Evolutionary conservation across 164 flowering plant species (phyloP).

Genomic region (Umbilicus rupestris): DNA sequence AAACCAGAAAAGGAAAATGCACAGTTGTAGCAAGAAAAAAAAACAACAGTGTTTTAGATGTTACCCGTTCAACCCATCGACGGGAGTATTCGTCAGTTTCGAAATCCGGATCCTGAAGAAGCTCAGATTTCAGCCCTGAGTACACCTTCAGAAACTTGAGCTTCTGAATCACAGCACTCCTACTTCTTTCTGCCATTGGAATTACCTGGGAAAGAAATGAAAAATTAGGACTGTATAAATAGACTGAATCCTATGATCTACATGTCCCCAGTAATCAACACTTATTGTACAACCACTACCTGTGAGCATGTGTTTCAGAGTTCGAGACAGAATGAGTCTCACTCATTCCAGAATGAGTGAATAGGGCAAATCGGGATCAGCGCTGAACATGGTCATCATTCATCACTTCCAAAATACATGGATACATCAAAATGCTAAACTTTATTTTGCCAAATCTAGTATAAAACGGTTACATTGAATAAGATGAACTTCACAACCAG

Average conservation of each 20-base stretch:
- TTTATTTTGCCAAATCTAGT: not conserved
- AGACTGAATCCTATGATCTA: not conserved
- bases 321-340: not conserved
- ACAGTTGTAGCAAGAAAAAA: not conserved
- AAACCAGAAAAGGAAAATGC: not conserved
- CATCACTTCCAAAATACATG: not conserved
- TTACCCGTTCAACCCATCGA: constrained; percentile 78
- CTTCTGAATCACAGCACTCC: constrained; percentile 28
- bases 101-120: constrained; percentile 75
- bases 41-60: not conserved
- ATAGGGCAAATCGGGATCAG: not conserved
- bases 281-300: not conserved
- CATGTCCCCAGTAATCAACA: not conserved
- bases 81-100: constrained; percentile 67
- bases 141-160: constrained; percentile 52
- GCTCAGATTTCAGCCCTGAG: constrained; percentile 60
- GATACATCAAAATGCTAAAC: not conserved
- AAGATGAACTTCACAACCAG: constrained; percentile 2
- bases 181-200: constrained; percentile 14
- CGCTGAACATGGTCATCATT: not conserved
- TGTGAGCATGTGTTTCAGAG: constrained; percentile 2
- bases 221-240: not conserved
- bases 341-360: not conserved
- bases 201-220: not conserved
- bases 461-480: not conserved